Evolutionary conservation across 768 basidiomycete genomes (phyloP).

Genomic region (Lactarius indigo): DNA sequence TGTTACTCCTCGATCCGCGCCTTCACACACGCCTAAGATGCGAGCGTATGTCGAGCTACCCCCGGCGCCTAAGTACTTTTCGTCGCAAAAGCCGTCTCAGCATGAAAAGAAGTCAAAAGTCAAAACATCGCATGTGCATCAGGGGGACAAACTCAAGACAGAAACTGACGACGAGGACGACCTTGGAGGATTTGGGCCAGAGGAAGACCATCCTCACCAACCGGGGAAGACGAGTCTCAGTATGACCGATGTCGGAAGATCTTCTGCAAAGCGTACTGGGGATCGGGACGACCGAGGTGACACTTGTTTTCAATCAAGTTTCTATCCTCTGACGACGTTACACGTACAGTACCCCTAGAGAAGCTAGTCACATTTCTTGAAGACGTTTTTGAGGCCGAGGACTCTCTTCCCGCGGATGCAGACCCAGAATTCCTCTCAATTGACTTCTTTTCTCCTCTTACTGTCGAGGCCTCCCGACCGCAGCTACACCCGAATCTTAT

Average conservation of each 20-base stretch:
- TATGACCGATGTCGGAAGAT: conserved; percentile 39
- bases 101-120: conserved; percentile 18
- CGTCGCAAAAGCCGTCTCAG: conserved; percentile 19
- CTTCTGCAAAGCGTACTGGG: conserved; percentile 58
- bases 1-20: conserved; percentile 6
- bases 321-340: conserved; percentile 2
- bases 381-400: conserved; percentile 83
- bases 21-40: conserved; percentile 27
- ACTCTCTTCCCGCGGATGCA: conserved; percentile 57
- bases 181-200: conserved; percentile 36
- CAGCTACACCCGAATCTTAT: conserved; percentile 55
- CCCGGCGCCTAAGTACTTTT: conserved; percentile 27
- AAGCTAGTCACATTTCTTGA: conserved; percentile 75
- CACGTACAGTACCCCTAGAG: conserved; percentile 56
- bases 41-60: conserved; percentile 33
- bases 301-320: not conserved
- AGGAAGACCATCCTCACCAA: conserved; percentile 37
- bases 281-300: conserved; percentile 75
- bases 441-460: conserved; percentile 63
- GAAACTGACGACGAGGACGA: conserved; percentile 26
- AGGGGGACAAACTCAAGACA: conserved; percentile 13
- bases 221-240: conserved; percentile 32
- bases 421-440: conserved; percentile 48
- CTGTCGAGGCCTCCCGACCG: conserved; percentile 55
- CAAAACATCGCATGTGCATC: conserved; percentile 10